These are phyloP conservation scores for Phytophthora tubulina DNA, from an alignment of 352 stramenopile genomes.

Conservation along the genomic window DNA sequence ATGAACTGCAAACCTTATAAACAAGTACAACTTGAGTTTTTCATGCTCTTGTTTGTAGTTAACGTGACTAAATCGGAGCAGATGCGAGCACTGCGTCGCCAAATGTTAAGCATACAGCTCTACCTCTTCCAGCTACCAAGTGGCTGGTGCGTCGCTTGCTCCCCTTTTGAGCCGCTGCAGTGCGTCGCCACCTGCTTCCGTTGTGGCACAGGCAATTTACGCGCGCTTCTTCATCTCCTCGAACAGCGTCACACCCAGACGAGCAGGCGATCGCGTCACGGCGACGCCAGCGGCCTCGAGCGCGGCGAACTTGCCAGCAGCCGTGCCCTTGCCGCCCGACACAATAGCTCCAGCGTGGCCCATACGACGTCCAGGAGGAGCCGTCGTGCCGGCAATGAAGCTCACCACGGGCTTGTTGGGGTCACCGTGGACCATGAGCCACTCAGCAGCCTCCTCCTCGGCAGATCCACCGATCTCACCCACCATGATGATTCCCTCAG, in stretches of 20 bases:
- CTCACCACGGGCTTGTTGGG: constrained; percentile 99
- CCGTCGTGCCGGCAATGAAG: constrained; percentile 99
- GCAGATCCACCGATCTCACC: constrained; percentile 99
- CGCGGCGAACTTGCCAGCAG: constrained; percentile 97
- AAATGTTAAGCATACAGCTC: constrained; percentile 10
- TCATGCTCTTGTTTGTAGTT: constrained; percentile 42
- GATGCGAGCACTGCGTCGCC: constrained; percentile 3
- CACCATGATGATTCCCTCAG: constrained; percentile 99
- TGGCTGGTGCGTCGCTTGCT: constrained; percentile 28
- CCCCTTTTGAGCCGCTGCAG: constrained; percentile 3
- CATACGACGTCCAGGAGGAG: constrained; percentile 98
- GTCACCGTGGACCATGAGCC: constrained; percentile 97
- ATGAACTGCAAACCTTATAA: constrained; percentile 27
- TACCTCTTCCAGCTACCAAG: constrained; percentile 44
- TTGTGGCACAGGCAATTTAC: constrained; percentile 40
- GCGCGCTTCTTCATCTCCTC: constrained; percentile 93
- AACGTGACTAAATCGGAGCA: constrained; percentile 40
- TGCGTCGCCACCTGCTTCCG: constrained; percentile 19
- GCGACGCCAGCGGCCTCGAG: constrained; percentile 96
- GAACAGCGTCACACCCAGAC: constrained; percentile 97
- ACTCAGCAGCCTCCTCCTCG: constrained; percentile 99
- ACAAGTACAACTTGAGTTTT: constrained; percentile 21
- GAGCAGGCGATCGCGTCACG: constrained; percentile 96
- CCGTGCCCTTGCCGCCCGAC: constrained; percentile 98
- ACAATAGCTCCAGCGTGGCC: constrained; percentile 99